Evolutionary conservation across 352 stramenopile species (phyloP).

Genomic region (Pythium volutum): DNA sequence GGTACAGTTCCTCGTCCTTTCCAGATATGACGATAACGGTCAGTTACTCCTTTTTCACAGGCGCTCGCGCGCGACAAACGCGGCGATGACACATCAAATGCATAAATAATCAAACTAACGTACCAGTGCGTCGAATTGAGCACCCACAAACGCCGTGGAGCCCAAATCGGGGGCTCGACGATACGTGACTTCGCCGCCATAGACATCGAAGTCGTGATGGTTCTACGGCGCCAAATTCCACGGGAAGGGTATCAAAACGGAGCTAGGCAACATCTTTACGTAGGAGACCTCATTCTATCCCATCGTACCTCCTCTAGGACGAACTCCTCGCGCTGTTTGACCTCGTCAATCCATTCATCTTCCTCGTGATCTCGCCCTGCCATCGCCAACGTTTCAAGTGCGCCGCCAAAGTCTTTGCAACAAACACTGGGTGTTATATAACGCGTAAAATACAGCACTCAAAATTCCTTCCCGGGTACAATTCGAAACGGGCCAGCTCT

Average conservation of each 20-base stretch:
- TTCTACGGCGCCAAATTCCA: constrained; percentile 7
- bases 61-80: neutral
- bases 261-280: constrained; percentile 23
- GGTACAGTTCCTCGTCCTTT: constrained; percentile 30
- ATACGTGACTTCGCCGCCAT: constrained; percentile 65
- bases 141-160: constrained; percentile 51
- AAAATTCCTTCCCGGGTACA: constrained; percentile 22
- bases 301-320: constrained; percentile 51
- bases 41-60: neutral
- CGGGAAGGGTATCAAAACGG: constrained; percentile 1
- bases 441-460: constrained; percentile 24
- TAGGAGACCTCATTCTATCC: no score
- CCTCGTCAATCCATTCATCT: constrained; percentile 64
- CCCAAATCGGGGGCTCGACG: constrained; percentile 42
- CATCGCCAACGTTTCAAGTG: constrained; percentile 41
- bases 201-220: constrained; percentile 36
- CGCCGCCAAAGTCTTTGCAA: constrained; percentile 11
- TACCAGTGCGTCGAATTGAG: constrained; percentile 61
- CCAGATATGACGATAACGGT: no score
- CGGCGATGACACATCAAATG: neutral
- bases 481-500: constrained; percentile 9
- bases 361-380: constrained; percentile 53
- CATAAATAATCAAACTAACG: neutral
- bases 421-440: constrained; percentile 13
- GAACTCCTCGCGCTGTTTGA: constrained; percentile 48